phyloP scores from a whole-genome alignment of 139 green algal genomes.

The Trebouxia sp. region DNA sequence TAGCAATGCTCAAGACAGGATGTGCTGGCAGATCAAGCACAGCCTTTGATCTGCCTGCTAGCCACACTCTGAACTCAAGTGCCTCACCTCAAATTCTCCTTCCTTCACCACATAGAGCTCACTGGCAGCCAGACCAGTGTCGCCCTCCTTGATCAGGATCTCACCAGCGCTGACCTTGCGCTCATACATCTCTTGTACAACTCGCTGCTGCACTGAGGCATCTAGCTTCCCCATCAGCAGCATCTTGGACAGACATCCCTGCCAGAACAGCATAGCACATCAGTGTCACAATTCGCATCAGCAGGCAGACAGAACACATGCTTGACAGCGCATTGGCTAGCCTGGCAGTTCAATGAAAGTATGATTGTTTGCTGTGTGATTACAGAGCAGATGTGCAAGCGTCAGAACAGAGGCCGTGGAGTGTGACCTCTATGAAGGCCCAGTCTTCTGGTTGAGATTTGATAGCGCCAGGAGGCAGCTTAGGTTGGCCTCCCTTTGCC shows the following conservation, averaged over 20 bases:
- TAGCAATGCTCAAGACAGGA: too few species aligned
- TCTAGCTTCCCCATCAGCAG: constrained; percentile 86
- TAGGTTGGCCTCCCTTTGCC: constrained; percentile 43
- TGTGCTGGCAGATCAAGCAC: too few species aligned
- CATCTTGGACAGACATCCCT: constrained; percentile 80
- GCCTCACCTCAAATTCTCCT: constrained; percentile 94
- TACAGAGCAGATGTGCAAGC: not conserved
- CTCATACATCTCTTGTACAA: constrained; percentile 70
- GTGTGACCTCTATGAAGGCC: constrained; percentile 66
- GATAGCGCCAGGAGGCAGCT: constrained; percentile 46
- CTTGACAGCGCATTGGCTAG: too few species aligned
- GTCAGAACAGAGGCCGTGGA: not conserved
- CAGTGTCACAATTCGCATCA: too few species aligned
- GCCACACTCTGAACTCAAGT: too few species aligned
- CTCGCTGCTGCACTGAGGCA: constrained; percentile 57
- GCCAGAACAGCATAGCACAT: too few species aligned
- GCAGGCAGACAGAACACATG: too few species aligned
- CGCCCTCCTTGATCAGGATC: constrained; percentile 93
- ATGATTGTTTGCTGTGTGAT: too few species aligned
- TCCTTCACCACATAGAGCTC: constrained; percentile 94
- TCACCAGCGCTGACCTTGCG: constrained; percentile 63
- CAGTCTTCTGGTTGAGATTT: constrained; percentile 64
- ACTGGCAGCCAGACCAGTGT: constrained; percentile 74
- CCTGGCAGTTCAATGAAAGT: too few species aligned
- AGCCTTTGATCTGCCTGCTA: too few species aligned